Evolutionary conservation across 139 green algal genomes (phyloP), one percentile per base, ranked within the genome.

Genomic region (Pedinophyceae sp.): DNA sequence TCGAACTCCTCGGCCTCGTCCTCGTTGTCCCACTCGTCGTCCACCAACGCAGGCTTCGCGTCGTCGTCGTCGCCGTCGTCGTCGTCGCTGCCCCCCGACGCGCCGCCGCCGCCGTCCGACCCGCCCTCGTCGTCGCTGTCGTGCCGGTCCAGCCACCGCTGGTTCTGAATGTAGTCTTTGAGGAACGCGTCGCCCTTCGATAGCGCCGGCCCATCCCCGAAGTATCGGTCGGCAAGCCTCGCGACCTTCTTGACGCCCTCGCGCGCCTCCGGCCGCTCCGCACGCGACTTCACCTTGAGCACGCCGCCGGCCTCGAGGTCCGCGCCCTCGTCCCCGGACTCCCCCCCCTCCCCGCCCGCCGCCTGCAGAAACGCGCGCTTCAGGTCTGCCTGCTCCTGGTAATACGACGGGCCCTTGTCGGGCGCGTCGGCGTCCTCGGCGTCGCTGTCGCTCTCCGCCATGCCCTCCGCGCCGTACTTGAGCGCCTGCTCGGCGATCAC

Each of bases 1-100:
- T 97, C 89, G 62, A 88, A 97, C 6, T 58, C 28, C 29, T 95
- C 88, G 20, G 74, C 73, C 59, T 74, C 15, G 24, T 90, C 67
- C 43, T 75, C 53, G 53, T 89, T 81, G 56, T 95, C 85, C 50
- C 93, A 83, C 7, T 91, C 74, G 17, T 79, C 66, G 18, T 85
- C 67, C 19, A 64, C 28, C 3, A 29, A 53, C 22, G 49, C 64
- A 38, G 48, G n/a, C n/a, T n/a, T n/a, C n/a, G n/a, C n/a, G n/a
- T n/a, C n/a, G n/a, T n/a, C n/a, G n/a, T n/a, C 57, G 10, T 24
- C 25, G 19, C 30, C 54, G 20, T 46, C 54, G 28, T 73, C 61
- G 45, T 66, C 57, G 6, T 47, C 39, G 24, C 19, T 63, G 41
- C 27, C 46, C 20, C 38, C 49, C 23, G 24, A 26, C 17, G 30